phyloP scores from a whole-genome alignment of 2,329 filamentous ascomycete species.

The Epichloe bromicola region DNA sequence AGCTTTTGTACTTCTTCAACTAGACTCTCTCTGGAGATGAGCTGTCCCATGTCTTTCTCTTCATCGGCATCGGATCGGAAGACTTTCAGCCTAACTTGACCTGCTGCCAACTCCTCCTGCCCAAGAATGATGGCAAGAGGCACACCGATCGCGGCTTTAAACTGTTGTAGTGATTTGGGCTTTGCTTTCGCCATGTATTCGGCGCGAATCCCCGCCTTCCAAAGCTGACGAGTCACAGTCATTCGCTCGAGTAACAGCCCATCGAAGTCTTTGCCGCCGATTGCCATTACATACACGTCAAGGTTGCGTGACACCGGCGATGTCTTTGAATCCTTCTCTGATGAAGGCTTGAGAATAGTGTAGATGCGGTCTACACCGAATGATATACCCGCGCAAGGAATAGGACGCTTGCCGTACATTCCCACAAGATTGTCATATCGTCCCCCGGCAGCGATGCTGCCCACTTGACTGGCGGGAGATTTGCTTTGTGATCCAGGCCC shows the following conservation, averaged over 20 bases:
- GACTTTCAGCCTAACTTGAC: constrained; percentile 74
- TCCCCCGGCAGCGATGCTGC: constrained; percentile 82
- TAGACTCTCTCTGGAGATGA: no score
- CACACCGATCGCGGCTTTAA: constrained; percentile 81
- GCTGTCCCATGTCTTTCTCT: no score
- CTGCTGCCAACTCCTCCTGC: constrained; percentile 73
- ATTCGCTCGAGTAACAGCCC: constrained; percentile 76
- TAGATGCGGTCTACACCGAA: constrained; percentile 96
- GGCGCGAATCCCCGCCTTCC: constrained; percentile 71
- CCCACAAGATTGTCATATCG: constrained; percentile 88
- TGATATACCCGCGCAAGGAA: constrained; percentile 55
- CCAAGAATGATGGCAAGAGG: constrained; percentile 84
- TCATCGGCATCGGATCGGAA: no score
- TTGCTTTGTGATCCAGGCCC: constrained; percentile 22
- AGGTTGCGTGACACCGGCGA: constrained; percentile 28
- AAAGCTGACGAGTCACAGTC: constrained; percentile 60
- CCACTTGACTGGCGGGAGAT: constrained; percentile 49
- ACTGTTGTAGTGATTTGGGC: constrained; percentile 77
- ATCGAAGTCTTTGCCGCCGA: constrained; percentile 74
- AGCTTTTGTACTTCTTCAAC: no score
- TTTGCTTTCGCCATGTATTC: constrained; percentile 86
- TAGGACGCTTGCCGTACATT: constrained; percentile 82
- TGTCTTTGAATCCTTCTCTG: constrained; percentile 21
- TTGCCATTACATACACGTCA: constrained; percentile 90
- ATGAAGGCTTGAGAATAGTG: constrained; percentile 53